phyloP scores from a whole-genome alignment of 1,139 yeast genomes.

The Pichia sp. region DNA sequence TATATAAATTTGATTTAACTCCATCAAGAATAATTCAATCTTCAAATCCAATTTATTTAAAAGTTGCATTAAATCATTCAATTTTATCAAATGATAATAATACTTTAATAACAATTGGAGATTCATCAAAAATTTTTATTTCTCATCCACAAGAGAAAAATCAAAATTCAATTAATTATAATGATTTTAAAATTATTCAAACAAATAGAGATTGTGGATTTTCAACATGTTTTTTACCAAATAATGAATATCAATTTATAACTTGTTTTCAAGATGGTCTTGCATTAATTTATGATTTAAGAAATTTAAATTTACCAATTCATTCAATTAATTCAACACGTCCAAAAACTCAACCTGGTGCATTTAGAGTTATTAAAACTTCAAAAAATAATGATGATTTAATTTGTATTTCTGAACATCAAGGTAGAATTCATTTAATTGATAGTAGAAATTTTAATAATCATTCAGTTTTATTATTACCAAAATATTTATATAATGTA shows the following conservation, averaged over 20 bases:
- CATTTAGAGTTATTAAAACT: slow-evolving; percentile 63
- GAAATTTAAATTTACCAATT: slow-evolving; percentile 51
- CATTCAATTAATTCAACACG: slow-evolving; percentile 56
- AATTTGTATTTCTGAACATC: slow-evolving; percentile 73
- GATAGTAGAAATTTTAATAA: slow-evolving; percentile 67
- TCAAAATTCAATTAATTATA: slow-evolving; percentile 14
- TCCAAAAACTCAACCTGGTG: slow-evolving; percentile 39
- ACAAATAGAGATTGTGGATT: slow-evolving; percentile 76
- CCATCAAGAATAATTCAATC: slow-evolving; percentile 37
- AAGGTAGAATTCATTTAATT: slow-evolving; percentile 75
- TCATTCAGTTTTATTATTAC: slow-evolving; percentile 68
- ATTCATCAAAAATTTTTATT: slow-evolving; percentile 45
- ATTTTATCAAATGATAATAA: slow-evolving; percentile 53
- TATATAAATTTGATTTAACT: slow-evolving; percentile 58
- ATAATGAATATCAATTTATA: slow-evolving; percentile 60
- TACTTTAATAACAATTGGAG: slow-evolving; percentile 54
- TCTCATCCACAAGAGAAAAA: slow-evolving; percentile 38
- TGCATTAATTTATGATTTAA: slow-evolving; percentile 66
- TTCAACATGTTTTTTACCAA: slow-evolving; percentile 70
- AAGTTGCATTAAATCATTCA: slow-evolving; percentile 53
- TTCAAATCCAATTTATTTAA: slow-evolving; percentile 30
- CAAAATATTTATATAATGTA: slow-evolving; percentile 26
- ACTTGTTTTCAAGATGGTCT: slow-evolving; percentile 83
- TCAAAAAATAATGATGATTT: slow-evolving; percentile 69
- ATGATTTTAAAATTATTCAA: slow-evolving; percentile 33